Evolutionary conservation across 1,139 yeast species (phyloP).

Genomic region (Meyerozyma sp.): DNA sequence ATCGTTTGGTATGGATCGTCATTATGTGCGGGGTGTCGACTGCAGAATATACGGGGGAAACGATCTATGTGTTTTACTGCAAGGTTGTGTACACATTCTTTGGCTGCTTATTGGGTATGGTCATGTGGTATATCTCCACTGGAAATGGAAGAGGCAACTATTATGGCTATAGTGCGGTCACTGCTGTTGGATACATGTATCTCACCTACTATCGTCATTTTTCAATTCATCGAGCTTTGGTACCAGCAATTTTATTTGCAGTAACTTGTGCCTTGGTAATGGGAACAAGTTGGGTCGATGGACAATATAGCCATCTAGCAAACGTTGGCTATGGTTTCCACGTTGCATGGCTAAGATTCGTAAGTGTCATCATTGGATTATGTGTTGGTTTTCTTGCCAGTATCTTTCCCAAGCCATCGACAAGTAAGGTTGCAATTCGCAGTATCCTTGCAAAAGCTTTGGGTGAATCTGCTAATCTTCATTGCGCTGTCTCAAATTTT

Average conservation of each 20-base stretch:
- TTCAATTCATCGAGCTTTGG: conserved; percentile 22
- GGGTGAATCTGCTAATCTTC: conserved; percentile 24
- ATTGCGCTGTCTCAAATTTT: conserved; percentile 26
- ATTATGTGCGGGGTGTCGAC: conserved; percentile 30
- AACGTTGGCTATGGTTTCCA: conserved; percentile 25
- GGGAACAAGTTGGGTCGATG: conserved; percentile 33
- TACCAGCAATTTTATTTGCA: conserved; percentile 26
- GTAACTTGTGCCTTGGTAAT: conserved; percentile 28
- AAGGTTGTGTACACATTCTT: conserved; percentile 25
- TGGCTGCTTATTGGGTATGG: conserved; percentile 30
- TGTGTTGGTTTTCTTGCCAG: conserved; percentile 27
- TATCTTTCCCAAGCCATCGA: conserved; percentile 25
- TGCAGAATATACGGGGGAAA: conserved; percentile 29
- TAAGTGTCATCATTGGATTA: conserved; percentile 27
- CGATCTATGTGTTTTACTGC: conserved; percentile 23
- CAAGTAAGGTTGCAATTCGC: conserved; percentile 26
- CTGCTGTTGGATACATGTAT: conserved; percentile 21
- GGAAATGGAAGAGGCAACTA: conserved; percentile 25
- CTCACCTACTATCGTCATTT: conserved; percentile 28
- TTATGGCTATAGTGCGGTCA: conserved; percentile 28
- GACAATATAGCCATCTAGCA: conserved; percentile 13
- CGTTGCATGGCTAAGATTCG: conserved; percentile 25
- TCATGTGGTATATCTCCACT: conserved; percentile 33
- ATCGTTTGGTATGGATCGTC: conserved; percentile 30
- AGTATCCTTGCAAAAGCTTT: conserved; percentile 19